Percentiles rank a stretch among this genome's conserved stretches.
These are phyloP conservation scores for Neopestalotiopsis clavispora DNA, from an alignment of 2,329 filamentous ascomycete genomes.

Conservation along the genomic window DNA sequence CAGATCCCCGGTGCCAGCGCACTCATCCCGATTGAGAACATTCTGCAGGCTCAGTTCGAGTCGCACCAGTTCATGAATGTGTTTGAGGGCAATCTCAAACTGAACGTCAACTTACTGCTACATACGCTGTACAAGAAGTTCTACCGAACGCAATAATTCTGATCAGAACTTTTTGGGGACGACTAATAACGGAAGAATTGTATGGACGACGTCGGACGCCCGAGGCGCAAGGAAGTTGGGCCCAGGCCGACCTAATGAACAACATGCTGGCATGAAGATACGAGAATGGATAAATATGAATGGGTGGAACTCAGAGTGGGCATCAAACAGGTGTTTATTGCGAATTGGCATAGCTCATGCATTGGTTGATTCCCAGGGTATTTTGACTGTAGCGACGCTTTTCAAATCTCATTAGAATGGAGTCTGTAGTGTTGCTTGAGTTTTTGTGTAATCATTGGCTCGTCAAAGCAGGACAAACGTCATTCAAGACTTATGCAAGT, in stretches of 20 bases:
- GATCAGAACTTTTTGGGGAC: neutral
- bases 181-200: neutral
- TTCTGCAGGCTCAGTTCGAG: conserved; percentile 96
- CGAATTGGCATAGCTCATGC: neutral
- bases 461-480: neutral
- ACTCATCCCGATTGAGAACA: conserved; percentile 86
- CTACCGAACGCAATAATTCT: conserved; percentile 70
- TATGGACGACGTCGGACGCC: neutral
- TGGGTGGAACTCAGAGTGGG: conserved; percentile 11
- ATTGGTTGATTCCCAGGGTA: conserved; percentile 1
- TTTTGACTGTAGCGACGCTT: neutral
- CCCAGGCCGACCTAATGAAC: neutral
- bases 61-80: conserved; percentile 95
- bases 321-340: conserved; percentile 15
- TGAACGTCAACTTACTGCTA: conserved; percentile 96
- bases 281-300: conserved; percentile 12
- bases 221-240: neutral
- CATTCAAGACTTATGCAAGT: neutral
- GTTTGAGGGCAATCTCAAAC: conserved; percentile 82
- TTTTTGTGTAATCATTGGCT: neutral
- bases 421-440: conserved; percentile 3
- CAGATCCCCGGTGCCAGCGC: conserved; percentile 95
- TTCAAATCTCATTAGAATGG: conserved; percentile 7
- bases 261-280: conserved; percentile 17
- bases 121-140: conserved; percentile 99